Conservation (phyloP, 2,329 filamentous ascomycete genomes). For the Xylaria sp. region DNA sequence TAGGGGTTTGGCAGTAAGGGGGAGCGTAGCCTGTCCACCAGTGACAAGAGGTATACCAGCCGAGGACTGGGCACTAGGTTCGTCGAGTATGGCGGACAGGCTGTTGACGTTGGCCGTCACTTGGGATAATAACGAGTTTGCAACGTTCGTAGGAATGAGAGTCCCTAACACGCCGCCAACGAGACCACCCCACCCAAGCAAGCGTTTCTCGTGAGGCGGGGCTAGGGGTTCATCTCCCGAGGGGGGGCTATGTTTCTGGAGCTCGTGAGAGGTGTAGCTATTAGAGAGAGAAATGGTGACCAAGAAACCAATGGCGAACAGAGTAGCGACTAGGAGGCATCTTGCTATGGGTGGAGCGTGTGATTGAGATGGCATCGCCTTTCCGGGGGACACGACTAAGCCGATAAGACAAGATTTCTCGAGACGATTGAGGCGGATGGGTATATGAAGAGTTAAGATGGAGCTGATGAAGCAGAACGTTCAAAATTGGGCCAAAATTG, state of each 20-base stretch:
- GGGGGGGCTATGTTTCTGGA: constrained; percentile 22
- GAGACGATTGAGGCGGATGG: constrained; percentile 12
- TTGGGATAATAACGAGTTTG: constrained; percentile 34
- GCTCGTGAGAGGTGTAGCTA: constrained; percentile 16
- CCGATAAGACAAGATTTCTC: constrained; percentile 5
- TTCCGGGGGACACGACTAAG: constrained; percentile 5
- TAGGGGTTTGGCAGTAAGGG: constrained; percentile 36
- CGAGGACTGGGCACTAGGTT: constrained; percentile 29
- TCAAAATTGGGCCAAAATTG: constrained; percentile 47
- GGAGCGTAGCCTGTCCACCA: constrained; percentile 27
- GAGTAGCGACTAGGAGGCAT: constrained; percentile 35
- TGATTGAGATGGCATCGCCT: constrained; percentile 38
- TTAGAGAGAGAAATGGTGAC: constrained; percentile 31
- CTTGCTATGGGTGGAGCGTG: constrained; percentile 37
- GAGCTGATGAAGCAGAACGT: constrained; percentile 34
- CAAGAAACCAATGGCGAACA: constrained; percentile 40
- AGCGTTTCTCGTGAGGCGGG: constrained; percentile 33
- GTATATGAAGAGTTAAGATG: constrained; percentile 33
- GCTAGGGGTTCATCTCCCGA: constrained; percentile 6
- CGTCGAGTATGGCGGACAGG: constrained; percentile 28
- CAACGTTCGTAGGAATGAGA: constrained; percentile 34
- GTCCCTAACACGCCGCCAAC: constrained; percentile 34
- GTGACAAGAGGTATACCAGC: constrained; percentile 39
- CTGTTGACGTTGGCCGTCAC: constrained; percentile 38
- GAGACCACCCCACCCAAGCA: constrained; percentile 34